Conservation (phyloP, 345 rosid species). For the Dovyalis caffra region DNA sequence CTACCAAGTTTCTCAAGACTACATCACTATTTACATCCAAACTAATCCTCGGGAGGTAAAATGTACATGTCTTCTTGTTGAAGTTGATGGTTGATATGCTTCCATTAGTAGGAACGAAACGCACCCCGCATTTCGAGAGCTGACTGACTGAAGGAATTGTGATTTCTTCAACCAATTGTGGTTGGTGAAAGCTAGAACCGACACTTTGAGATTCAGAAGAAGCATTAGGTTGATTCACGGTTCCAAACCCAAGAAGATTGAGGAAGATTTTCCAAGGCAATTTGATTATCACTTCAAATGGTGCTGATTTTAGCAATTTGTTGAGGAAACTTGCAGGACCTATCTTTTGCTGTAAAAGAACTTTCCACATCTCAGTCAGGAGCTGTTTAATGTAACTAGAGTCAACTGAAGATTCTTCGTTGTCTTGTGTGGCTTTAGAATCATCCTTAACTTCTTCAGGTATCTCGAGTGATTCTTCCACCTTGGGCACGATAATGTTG, state of each 20-base stretch:
- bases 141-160: background rate
- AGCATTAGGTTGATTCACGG: slow-evolving; percentile 33
- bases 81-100: background rate
- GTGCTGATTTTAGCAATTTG: slow-evolving; percentile 15
- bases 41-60: background rate
- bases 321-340: no score
- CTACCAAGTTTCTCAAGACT: background rate
- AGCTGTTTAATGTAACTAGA: no score
- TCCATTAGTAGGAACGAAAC: background rate
- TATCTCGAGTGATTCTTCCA: no score
- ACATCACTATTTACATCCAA: background rate
- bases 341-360: no score
- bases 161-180: background rate
- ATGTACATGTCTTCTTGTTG: background rate
- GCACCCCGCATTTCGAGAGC: background rate
- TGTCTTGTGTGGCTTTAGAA: no score
- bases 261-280: slow-evolving; percentile 47
- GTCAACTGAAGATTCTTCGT: no score
- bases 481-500: no score
- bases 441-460: no score
- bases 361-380: no score
- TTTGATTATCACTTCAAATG: slow-evolving; percentile 30
- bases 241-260: slow-evolving; percentile 44
- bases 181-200: no score
- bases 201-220: slow-evolving; percentile 9